Evolutionary conservation across 1,284 basidiomycete species (phyloP).

Genomic region (Coriolopsis trogii): DNA sequence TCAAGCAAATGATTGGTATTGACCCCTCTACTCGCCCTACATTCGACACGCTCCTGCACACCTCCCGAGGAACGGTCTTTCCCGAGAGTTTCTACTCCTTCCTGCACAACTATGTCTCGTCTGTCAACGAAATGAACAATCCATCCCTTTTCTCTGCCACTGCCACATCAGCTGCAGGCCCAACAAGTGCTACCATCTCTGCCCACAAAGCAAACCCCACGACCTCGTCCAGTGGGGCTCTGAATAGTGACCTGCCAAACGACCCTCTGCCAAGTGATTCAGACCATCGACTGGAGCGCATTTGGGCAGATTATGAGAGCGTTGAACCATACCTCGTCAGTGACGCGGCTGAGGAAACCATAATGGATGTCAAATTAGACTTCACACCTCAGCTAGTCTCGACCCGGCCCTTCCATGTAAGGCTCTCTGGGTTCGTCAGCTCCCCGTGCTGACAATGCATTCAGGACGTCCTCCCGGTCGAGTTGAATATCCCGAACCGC

Average conservation of each 20-base stretch:
- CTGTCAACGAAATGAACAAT: constrained; percentile 71
- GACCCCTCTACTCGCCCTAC: constrained; percentile 79
- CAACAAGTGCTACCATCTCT: constrained; percentile 15
- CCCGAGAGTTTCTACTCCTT: constrained; percentile 95
- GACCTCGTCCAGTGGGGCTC: constrained; percentile 6
- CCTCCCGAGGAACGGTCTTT: constrained; percentile 80
- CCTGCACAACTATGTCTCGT: constrained; percentile 86
- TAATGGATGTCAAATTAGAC: constrained; percentile 58
- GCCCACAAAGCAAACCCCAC: constrained; percentile 19
- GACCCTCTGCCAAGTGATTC: constrained; percentile 73
- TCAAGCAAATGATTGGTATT: constrained; percentile 89
- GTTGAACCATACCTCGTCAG: constrained; percentile 70
- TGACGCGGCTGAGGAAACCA: constrained; percentile 47
- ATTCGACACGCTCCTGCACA: constrained; percentile 83
- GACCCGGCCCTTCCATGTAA: constrained; percentile 66
- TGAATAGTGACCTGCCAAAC: constrained; percentile 31
- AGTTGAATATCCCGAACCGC: constrained; percentile 73
- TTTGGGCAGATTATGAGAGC: constrained; percentile 84
- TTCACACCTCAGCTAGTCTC: constrained; percentile 43
- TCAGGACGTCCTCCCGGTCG: constrained; percentile 78
- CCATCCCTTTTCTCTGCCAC: constrained; percentile 46
- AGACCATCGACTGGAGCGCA: constrained; percentile 73
- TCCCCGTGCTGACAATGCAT: too few relatives aligned
- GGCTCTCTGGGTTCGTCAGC: too few relatives aligned
- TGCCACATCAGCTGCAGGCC: constrained; percentile 30